Conservation (phyloP, 768 basidiomycete genomes). For the Termitomyces sp. region DNA sequence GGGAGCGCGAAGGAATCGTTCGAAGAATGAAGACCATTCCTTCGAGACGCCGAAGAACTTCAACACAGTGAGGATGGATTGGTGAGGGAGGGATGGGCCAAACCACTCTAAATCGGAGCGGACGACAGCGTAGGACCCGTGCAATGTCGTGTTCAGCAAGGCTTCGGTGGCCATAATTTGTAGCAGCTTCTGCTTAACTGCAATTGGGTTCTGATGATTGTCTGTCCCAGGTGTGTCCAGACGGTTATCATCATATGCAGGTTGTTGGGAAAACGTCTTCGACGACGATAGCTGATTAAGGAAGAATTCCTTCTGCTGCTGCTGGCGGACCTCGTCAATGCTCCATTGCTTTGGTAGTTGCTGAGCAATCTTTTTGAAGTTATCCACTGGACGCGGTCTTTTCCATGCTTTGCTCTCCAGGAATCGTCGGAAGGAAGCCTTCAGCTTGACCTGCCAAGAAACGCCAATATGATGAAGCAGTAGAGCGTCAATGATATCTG, state of each 20-base stretch:
- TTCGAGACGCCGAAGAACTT: constrained; percentile 39
- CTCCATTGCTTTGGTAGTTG: constrained; percentile 19
- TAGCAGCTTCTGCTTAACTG: constrained; percentile 38
- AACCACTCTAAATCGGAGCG: constrained; percentile 38
- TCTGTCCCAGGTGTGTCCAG: constrained; percentile 28
- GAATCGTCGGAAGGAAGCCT: constrained; percentile 27
- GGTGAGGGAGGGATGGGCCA: constrained; percentile 40
- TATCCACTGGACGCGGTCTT: constrained; percentile 16
- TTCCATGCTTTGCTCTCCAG: constrained; percentile 39
- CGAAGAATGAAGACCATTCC: constrained; percentile 32
- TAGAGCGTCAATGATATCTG: constrained; percentile 45
- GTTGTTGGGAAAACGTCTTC: constrained; percentile 12
- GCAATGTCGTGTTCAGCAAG: constrained; percentile 35
- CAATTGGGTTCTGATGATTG: constrained; percentile 8
- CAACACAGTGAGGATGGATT: constrained; percentile 37
- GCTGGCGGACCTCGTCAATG: constrained; percentile 28
- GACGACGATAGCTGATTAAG: constrained; percentile 32
- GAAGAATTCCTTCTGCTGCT: constrained; percentile 30
- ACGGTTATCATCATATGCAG: constrained; percentile 20
- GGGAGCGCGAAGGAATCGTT: constrained; percentile 18
- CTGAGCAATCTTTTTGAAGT: constrained; percentile 18
- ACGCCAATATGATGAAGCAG: constrained; percentile 45
- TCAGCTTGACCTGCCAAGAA: constrained; percentile 40
- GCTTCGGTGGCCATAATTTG: constrained; percentile 41
- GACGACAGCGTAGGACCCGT: constrained; percentile 29